Percentiles rank a stretch among this genome's conserved stretches.
phyloP scores from a whole-genome alignment of 306 rosid genomes.

The Pachyrhizus erosus region DNA sequence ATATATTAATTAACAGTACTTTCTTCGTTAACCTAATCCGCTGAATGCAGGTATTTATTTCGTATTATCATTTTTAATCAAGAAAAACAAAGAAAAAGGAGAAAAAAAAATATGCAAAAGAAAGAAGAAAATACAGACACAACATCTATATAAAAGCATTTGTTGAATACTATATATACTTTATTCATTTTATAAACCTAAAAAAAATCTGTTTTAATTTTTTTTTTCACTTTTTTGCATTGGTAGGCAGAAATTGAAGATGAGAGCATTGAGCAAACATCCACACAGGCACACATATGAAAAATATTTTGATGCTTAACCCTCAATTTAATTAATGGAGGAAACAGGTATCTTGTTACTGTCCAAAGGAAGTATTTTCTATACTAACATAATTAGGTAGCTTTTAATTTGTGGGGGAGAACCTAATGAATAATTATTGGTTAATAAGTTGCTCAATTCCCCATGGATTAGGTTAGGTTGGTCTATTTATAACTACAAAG shows the following conservation, averaged over 20 bases:
- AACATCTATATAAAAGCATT: too few relatives aligned
- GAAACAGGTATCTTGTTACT: neutral
- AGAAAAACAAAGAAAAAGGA: too few relatives aligned
- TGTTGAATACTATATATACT: too few relatives aligned
- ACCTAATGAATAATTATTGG: neutral
- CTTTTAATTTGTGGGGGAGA: neutral
- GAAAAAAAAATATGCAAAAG: too few relatives aligned
- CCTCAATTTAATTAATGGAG: neutral
- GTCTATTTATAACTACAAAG: neutral
- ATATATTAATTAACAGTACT: neutral
- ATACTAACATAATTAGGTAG: neutral
- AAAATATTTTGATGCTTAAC: neutral
- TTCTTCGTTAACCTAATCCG: too few relatives aligned
- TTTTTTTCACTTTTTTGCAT: neutral
- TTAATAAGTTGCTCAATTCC: constrained; percentile 1
- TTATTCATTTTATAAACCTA: neutral
- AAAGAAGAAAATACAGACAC: too few relatives aligned
- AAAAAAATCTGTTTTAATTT: neutral
- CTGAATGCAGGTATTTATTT: too few relatives aligned
- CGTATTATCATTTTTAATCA: too few relatives aligned
- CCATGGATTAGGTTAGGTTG: neutral
- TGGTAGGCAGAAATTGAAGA: neutral
- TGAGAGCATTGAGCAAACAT: neutral
- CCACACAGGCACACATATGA: neutral
- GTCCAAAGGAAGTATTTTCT: neutral